Percentiles rank a stretch among this genome's conserved stretches.
Evolutionary conservation across 306 rosid species (phyloP).

Genomic region (Pueraria montana): DNA sequence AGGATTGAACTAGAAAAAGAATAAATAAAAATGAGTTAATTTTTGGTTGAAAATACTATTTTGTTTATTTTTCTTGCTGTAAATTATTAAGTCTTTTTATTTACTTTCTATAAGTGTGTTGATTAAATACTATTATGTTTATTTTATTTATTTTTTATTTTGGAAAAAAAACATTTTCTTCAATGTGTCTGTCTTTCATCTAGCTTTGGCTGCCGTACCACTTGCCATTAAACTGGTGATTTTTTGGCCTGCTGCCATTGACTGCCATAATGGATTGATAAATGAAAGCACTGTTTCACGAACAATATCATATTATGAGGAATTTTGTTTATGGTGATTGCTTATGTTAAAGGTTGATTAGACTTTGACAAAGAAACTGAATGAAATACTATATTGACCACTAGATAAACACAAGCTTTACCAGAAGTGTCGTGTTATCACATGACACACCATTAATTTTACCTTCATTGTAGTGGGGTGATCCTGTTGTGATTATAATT

Average conservation of each 20-base stretch:
- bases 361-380: constrained; percentile 2
- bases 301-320: not conserved
- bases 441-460: not conserved
- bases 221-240: not conserved
- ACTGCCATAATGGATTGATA: not conserved
- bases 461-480: not conserved
- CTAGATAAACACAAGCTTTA: not conserved
- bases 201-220: not conserved
- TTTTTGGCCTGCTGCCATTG: constrained; percentile 1
- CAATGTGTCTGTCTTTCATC: not conserved
- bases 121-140: not conserved
- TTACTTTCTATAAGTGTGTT: not conserved
- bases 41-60: not conserved
- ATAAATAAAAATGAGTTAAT: not conserved
- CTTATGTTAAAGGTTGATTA: not conserved
- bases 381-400: not conserved
- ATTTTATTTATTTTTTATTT: too few relatives aligned
- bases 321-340: constrained; percentile 11
- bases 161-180: too few relatives aligned
- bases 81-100: not conserved
- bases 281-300: not conserved
- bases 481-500: constrained; percentile 11
- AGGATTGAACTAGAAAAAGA: not conserved
- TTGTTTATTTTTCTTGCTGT: not conserved
- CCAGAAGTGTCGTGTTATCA: not conserved